phyloP scores from a whole-genome alignment of 441 rosid genomes.

The Syzygium malaccense region DNA sequence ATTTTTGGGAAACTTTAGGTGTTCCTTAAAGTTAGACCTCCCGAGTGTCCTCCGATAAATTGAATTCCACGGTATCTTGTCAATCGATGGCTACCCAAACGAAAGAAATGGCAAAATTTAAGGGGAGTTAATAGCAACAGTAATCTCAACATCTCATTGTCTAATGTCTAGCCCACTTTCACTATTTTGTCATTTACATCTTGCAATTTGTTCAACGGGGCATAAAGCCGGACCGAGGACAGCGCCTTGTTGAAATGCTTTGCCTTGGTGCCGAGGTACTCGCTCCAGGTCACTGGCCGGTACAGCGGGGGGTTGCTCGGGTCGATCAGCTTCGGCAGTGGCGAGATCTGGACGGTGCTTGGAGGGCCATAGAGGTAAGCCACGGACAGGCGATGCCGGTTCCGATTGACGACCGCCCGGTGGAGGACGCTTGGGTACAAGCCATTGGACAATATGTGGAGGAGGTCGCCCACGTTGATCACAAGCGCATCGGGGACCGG shows the following conservation, averaged over 20 bases:
- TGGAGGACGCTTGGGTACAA: constrained; percentile 36
- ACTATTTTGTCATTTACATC: neutral
- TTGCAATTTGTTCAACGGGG: neutral
- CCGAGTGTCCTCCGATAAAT: neutral
- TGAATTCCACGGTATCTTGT: neutral
- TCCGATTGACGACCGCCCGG: constrained; percentile 44
- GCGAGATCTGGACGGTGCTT: constrained; percentile 29
- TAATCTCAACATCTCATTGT: neutral
- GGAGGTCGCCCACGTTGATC: constrained; percentile 51
- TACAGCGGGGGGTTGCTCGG: constrained; percentile 28
- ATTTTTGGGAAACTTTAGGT: neutral
- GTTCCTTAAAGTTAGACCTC: neutral
- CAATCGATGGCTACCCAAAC: neutral
- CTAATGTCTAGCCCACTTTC: neutral
- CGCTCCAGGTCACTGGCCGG: constrained; percentile 51
- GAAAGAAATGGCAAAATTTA: neutral
- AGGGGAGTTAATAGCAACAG: neutral
- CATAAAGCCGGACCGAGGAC: constrained; percentile 6
- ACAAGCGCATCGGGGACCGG: constrained; percentile 37
- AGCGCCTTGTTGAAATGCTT: constrained; percentile 37
- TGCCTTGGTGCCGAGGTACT: constrained; percentile 45
- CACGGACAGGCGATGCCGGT: constrained; percentile 28
- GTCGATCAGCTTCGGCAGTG: constrained; percentile 29
- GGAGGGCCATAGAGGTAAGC: constrained; percentile 63
- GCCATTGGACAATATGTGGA: constrained; percentile 52